Evolutionary conservation across 2,329 filamentous ascomycete species (phyloP), one percentile per base, ranked within the genome.

Genomic region (Arachnopeziza araneosa): DNA sequence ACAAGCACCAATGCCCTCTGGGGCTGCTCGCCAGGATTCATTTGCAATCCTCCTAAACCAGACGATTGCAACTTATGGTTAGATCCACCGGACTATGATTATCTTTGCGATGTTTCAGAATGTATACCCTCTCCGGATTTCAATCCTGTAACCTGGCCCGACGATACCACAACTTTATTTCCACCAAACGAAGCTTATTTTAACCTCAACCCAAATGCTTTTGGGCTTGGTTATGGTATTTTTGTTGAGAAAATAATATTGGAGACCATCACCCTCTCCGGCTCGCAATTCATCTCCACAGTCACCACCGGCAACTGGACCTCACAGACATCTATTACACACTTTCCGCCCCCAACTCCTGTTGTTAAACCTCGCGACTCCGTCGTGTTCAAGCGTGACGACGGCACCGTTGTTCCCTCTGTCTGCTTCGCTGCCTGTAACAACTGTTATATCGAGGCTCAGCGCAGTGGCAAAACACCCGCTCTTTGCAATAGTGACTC

Each of bases 181-280:
- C 80, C 80, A 1, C 77, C 80, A 1, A 77, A 75, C 0, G 69
- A 77, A 0, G 83, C 80, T 2, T 89, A 88, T 69, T 90, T 85
- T 74, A 80, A 89, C 60, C 77, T 90, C n/a, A 77, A 85, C 58
- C 83, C 87, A 0, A 71, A 76, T 1, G 78, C 78, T 0, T 90
- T 90, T 60, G 86, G 86, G 4, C 75, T 90, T 19, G 81, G 78
- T 55, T 86, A 83, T 60, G 81, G 80, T 50, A 85, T 89, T 21
- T 89, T 88, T 62, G 76, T 78, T 22, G 73, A 78, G 24, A 68
- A 79, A 5, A 69, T 73, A 1, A 58, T 75, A 7, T 65, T 73
- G 26, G 75, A 74, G 24, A 69, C 74, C 1, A 63, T 61, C 30
- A 59, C 64, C 0, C 59, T 59, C 1, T 19, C 60, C 24, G 67